A percentile compares a stretch with the other conserved stretches of the same genome.
Conservation (phyloP, 139 green algal genomes). For the Zygnema circumcarinatum region DNA sequence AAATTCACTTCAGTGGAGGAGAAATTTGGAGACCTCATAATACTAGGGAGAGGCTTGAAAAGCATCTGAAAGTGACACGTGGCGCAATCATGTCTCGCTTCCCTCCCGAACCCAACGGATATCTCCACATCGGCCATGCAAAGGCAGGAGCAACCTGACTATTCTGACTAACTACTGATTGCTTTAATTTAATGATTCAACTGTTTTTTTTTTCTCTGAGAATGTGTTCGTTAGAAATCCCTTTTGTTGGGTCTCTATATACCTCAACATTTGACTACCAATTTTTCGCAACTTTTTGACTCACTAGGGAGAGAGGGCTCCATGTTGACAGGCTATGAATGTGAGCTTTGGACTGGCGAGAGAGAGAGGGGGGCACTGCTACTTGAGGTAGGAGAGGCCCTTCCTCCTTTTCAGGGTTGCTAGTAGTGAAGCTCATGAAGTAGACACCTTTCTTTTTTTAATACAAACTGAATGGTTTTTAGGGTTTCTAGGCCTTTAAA, state of each 20-base stretch:
- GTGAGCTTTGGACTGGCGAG: slow-evolving; percentile 96
- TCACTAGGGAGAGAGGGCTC: not conserved
- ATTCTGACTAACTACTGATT: not conserved
- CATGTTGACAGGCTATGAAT: slow-evolving; percentile 84
- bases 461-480: not conserved
- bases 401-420: not conserved
- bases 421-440: not conserved
- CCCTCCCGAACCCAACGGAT: slow-evolving; percentile 94
- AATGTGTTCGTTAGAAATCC: not conserved
- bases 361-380: slow-evolving; percentile 84
- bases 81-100: slow-evolving; percentile 94
- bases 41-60: slow-evolving; percentile 75
- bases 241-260: not conserved
- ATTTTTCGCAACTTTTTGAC: not conserved
- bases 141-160: slow-evolving; percentile 67
- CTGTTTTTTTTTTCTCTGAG: not conserved
- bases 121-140: slow-evolving; percentile 92
- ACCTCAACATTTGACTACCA: no score
- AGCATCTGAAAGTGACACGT: slow-evolving; percentile 82
- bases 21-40: slow-evolving; percentile 85
- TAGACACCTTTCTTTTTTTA: slow-evolving; percentile 31
- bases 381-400: slow-evolving; percentile 81
- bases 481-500: not conserved
- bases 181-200: not conserved
- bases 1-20: slow-evolving; percentile 72